These are phyloP conservation scores for Firmiana major DNA, from an alignment of 345 rosid species.

Conservation along the genomic window DNA sequence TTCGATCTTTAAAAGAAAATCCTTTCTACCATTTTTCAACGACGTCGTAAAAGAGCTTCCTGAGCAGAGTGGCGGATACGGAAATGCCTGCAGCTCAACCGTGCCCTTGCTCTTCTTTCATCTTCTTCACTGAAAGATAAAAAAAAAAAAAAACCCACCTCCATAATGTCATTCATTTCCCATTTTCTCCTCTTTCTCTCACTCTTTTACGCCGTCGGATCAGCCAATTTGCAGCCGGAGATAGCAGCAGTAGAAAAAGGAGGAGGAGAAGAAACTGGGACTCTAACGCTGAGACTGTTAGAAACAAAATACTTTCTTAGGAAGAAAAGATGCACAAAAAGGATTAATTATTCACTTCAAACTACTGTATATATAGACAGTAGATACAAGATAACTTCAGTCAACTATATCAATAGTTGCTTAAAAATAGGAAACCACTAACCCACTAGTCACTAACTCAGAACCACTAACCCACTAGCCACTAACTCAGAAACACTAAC, in stretches of 20 bases:
- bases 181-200: neutral
- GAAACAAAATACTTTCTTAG: too few relatives aligned
- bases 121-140: neutral
- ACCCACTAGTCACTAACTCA: too few relatives aligned
- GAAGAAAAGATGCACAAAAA: too few relatives aligned
- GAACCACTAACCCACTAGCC: too few relatives aligned
- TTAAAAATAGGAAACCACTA: too few relatives aligned
- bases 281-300: slow-evolving; percentile 29
- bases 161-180: neutral
- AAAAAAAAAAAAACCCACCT: too few relatives aligned
- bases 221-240: neutral
- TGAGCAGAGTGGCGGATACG: neutral
- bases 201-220: slow-evolving; percentile 9
- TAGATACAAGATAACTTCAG: too few relatives aligned
- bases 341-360: too few relatives aligned
- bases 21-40: neutral
- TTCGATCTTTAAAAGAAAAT: too few relatives aligned
- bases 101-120: neutral
- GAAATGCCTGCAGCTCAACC: slow-evolving; percentile 22
- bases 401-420: too few relatives aligned
- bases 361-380: too few relatives aligned
- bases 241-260: neutral
- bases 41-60: neutral
- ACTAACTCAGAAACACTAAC: too few relatives aligned
- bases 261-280: slow-evolving; percentile 21